Conservation (phyloP, 495 filamentous ascomycete species). For the Clohesyomyces aquaticus region DNA sequence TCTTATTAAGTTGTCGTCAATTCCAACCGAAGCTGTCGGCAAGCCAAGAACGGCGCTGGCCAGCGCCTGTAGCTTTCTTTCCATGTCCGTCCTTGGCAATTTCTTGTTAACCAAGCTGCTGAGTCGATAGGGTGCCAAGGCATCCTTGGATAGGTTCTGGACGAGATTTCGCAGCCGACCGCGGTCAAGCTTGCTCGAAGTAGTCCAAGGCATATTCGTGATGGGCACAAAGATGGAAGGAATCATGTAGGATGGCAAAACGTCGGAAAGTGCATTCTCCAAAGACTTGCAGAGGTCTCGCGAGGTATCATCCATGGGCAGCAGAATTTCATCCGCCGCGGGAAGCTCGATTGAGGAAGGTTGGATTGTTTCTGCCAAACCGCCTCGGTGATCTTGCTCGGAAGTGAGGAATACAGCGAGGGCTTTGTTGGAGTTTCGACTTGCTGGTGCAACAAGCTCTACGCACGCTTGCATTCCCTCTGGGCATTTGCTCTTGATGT, state of each 20-base stretch:
- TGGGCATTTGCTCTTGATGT: slow-evolving; percentile 47
- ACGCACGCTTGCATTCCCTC: slow-evolving; percentile 28
- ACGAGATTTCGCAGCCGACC: slow-evolving; percentile 27
- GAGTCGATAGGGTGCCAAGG: slow-evolving; percentile 26
- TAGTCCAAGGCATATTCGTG: slow-evolving; percentile 27
- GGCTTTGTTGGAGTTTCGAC: slow-evolving; percentile 22
- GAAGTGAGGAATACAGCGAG: slow-evolving; percentile 31
- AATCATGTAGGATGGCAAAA: slow-evolving; percentile 34
- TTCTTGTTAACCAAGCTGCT: slow-evolving; percentile 17
- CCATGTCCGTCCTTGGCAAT: slow-evolving; percentile 20
- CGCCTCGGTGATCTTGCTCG: background rate
- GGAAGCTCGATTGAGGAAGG: slow-evolving; percentile 18
- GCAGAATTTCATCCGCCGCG: slow-evolving; percentile 25
- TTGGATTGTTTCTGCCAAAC: slow-evolving; percentile 1
- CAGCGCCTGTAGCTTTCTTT: slow-evolving; percentile 29
- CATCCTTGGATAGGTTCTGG: slow-evolving; percentile 26
- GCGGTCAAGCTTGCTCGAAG: slow-evolving; percentile 28
- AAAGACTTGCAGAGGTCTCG: slow-evolving; percentile 29
- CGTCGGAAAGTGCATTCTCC: slow-evolving; percentile 27
- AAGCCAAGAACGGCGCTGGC: slow-evolving; percentile 27
- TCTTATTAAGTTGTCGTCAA: slow-evolving; percentile 35
- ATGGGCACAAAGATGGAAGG: slow-evolving; percentile 35
- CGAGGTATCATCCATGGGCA: slow-evolving; percentile 17
- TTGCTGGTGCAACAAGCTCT: slow-evolving; percentile 33
- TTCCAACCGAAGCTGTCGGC: slow-evolving; percentile 11